Percentiles rank a stretch among this genome's conserved stretches.
Evolutionary conservation across 2,329 filamentous ascomycete genomes (phyloP).

Genomic region (Zymoseptoria pseudotritici): DNA sequence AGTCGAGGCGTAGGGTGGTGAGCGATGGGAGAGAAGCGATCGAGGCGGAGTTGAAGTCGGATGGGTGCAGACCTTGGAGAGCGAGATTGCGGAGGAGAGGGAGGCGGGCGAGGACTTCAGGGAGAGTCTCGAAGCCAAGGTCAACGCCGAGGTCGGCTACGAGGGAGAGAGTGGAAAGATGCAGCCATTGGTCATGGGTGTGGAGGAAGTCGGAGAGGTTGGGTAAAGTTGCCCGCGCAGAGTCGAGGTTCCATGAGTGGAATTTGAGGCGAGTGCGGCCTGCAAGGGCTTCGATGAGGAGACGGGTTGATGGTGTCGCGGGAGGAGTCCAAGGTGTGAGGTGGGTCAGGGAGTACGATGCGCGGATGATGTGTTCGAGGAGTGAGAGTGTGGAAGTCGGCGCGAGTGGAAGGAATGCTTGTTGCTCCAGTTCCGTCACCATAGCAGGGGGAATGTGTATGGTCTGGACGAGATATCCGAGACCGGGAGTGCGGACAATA

Average conservation of each 20-base stretch:
- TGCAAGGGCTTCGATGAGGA: slow-evolving; percentile 43
- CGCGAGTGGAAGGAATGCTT: slow-evolving; percentile 25
- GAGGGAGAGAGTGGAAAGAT: slow-evolving; percentile 48
- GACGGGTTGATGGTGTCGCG: slow-evolving; percentile 9
- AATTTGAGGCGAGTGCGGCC: slow-evolving; percentile 48
- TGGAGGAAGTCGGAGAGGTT: slow-evolving; percentile 48
- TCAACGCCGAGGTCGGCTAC: slow-evolving; percentile 37
- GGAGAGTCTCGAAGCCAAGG: slow-evolving; percentile 48
- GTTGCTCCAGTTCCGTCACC: slow-evolving; percentile 28
- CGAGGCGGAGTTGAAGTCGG: slow-evolving; percentile 50
- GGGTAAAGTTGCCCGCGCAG: slow-evolving; percentile 16
- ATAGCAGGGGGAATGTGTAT: slow-evolving; percentile 47
- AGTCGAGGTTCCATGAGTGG: slow-evolving; percentile 47
- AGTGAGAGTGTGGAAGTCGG: slow-evolving; percentile 44
- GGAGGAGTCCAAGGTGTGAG: slow-evolving; percentile 48
- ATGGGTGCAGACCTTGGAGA: slow-evolving; percentile 46
- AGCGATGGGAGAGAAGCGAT: slow-evolving; percentile 47
- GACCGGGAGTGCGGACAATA: slow-evolving; percentile 42
- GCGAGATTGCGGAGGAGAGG: slow-evolving; percentile 47
- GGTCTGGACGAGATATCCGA: slow-evolving; percentile 48
- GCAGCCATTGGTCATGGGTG: slow-evolving; percentile 45
- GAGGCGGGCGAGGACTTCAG: slow-evolving; percentile 47
- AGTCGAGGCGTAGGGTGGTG: slow-evolving; percentile 48
- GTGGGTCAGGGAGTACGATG: slow-evolving; percentile 50
- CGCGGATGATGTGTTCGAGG: slow-evolving; percentile 51